Conservation (phyloP, 345 rosid genomes). For the Lenwebbia sp. region DNA sequence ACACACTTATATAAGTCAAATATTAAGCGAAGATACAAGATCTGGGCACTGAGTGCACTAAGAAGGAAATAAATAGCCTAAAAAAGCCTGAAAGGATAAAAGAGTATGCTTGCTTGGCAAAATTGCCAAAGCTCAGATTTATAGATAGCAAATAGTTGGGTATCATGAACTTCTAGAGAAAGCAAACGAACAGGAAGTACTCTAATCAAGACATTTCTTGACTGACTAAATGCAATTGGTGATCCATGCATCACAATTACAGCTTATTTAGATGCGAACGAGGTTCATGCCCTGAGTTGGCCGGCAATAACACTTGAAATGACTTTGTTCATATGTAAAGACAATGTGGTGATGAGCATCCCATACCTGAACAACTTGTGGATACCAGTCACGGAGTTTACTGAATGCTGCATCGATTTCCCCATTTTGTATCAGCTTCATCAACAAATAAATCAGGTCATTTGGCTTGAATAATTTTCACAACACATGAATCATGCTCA, state of each 20-base stretch:
- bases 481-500: neutral
- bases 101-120: neutral
- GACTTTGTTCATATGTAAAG: neutral
- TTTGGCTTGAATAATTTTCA: neutral
- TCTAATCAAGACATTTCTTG: neutral
- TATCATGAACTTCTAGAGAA: neutral
- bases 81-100: neutral
- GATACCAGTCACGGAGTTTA: conserved; percentile 70
- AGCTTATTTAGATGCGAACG: neutral
- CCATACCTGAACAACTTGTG: conserved; percentile 74
- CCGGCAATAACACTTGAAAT: neutral
- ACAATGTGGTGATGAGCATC: neutral
- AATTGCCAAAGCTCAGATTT: neutral
- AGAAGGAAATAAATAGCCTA: neutral
- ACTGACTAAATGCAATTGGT: neutral
- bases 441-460: conserved; percentile 6
- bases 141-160: neutral
- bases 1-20: neutral
- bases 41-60: neutral
- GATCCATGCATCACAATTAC: neutral
- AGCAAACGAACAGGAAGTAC: neutral
- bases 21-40: neutral
- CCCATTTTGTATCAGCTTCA: conserved; percentile 78
- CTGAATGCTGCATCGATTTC: conserved; percentile 60
- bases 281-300: neutral